Conservation (phyloP, 805 yeast genomes). For the Lipomyces orientalis region DNA sequence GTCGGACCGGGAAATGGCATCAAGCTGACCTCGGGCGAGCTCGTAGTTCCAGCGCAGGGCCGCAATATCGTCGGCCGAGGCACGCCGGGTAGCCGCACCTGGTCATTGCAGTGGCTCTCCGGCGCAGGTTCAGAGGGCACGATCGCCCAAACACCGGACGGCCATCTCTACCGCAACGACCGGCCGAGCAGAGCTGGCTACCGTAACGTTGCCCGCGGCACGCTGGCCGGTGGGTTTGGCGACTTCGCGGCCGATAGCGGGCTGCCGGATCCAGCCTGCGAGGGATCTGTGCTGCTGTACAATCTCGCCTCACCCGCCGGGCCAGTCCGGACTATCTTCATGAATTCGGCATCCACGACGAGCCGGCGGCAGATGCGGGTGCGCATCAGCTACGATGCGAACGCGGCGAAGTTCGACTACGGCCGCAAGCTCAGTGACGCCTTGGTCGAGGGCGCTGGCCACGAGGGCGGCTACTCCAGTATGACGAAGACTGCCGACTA, state of each 20-base stretch:
- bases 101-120: background rate
- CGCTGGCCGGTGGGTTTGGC: constrained; percentile 2
- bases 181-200: constrained; percentile 1
- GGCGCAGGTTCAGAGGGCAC: constrained; percentile 1
- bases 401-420: constrained; percentile 1
- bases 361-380: constrained; percentile 5
- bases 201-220: background rate
- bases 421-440: constrained; percentile 3
- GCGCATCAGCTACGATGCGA: constrained; percentile 2
- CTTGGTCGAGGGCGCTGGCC: background rate
- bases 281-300: constrained; percentile 2
- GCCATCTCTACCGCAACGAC: constrained; percentile 1
- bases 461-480: constrained; percentile 1
- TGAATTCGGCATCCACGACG: background rate
- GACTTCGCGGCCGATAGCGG: constrained; percentile 3
- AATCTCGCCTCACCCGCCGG: background rate
- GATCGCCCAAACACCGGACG: constrained; percentile 3
- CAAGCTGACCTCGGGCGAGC: constrained; percentile 1
- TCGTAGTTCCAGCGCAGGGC: background rate
- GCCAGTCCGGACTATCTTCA: background rate
- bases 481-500: constrained; percentile 1
- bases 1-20: background rate
- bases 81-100: background rate
- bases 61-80: constrained; percentile 1
- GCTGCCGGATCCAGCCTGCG: constrained; percentile 1